phyloP scores from a whole-genome alignment of 2,329 filamentous ascomycete genomes.

The Pestalotiopsis sp. region DNA sequence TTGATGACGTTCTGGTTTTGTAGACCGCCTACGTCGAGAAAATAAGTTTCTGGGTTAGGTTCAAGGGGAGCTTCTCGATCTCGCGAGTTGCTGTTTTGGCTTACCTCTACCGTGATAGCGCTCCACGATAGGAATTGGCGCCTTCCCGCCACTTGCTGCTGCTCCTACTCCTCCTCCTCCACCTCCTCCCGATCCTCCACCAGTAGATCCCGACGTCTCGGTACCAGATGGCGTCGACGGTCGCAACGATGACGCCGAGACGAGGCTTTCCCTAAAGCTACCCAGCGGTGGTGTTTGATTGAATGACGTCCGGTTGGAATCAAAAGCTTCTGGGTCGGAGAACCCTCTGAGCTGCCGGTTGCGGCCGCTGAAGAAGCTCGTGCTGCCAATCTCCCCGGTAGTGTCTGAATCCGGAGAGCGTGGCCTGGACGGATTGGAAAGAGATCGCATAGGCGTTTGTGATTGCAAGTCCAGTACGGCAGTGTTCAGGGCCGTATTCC shows the following conservation, averaged over 20 bases:
- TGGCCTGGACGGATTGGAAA: slow-evolving; percentile 17
- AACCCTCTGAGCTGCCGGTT: slow-evolving; percentile 41
- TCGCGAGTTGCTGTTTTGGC: slow-evolving; percentile 14
- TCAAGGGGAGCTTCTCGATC: background rate
- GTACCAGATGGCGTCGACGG: slow-evolving; percentile 41
- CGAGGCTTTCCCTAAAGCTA: slow-evolving; percentile 26
- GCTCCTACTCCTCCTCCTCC: background rate
- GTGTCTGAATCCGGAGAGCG: slow-evolving; percentile 33
- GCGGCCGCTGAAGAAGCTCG: slow-evolving; percentile 36
- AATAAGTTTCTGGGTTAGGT: slow-evolving; percentile 13
- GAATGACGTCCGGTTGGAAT: slow-evolving; percentile 38
- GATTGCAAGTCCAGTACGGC: slow-evolving; percentile 51
- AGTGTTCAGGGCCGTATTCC: slow-evolving; percentile 55
- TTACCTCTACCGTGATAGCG: slow-evolving; percentile 51
- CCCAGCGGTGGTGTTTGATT: slow-evolving; percentile 48
- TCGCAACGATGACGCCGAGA: slow-evolving; percentile 29
- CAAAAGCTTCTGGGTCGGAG: slow-evolving; percentile 47
- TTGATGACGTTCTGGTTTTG: slow-evolving; percentile 52
- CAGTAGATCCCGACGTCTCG: slow-evolving; percentile 30
- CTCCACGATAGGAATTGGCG: slow-evolving; percentile 36
- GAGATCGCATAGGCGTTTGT: slow-evolving; percentile 27
- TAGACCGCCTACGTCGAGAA: slow-evolving; percentile 41
- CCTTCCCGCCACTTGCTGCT: slow-evolving; percentile 15
- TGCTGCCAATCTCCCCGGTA: slow-evolving; percentile 37
- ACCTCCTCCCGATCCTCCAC: background rate